Conservation (phyloP, 768 basidiomycete species). For the Melanogaster broomeanus region DNA sequence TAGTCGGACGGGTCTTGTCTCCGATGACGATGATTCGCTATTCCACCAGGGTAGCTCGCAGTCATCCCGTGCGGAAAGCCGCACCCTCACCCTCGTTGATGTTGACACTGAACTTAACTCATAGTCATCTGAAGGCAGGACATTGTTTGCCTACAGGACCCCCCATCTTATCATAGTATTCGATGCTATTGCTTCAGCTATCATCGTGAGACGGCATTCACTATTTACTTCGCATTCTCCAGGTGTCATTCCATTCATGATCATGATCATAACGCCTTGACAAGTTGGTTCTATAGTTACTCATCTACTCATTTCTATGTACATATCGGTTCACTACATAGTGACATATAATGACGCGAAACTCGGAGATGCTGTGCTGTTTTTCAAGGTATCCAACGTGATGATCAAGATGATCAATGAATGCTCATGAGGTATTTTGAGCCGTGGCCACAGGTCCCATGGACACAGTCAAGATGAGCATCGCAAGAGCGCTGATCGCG, state of each 20-base stretch:
- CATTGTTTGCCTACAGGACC: constrained; percentile 12
- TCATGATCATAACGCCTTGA: no score
- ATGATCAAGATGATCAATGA: constrained; percentile 6
- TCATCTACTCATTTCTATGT: no score
- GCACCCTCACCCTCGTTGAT: constrained; percentile 30
- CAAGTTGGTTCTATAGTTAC: no score
- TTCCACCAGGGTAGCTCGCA: constrained; percentile 33
- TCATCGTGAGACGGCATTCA: constrained; percentile 22
- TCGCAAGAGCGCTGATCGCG: constrained; percentile 58
- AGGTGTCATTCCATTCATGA: no score
- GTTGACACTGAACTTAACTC: constrained; percentile 22
- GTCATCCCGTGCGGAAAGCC: constrained; percentile 27
- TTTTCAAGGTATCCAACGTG: not conserved
- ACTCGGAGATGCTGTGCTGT: no score
- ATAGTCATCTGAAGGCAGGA: constrained; percentile 14
- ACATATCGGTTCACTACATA: no score
- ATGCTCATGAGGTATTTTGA: constrained; percentile 3
- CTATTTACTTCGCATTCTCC: not conserved
- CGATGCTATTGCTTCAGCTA: constrained; percentile 35
- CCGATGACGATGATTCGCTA: constrained; percentile 18
- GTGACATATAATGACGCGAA: no score
- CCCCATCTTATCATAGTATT: constrained; percentile 28
- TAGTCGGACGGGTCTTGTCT: constrained; percentile 30
- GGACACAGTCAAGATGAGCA: constrained; percentile 55
- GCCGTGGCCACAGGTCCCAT: constrained; percentile 53